phyloP scores from a whole-genome alignment of 352 stramenopile species.

The Phytophthora foliorum region DNA sequence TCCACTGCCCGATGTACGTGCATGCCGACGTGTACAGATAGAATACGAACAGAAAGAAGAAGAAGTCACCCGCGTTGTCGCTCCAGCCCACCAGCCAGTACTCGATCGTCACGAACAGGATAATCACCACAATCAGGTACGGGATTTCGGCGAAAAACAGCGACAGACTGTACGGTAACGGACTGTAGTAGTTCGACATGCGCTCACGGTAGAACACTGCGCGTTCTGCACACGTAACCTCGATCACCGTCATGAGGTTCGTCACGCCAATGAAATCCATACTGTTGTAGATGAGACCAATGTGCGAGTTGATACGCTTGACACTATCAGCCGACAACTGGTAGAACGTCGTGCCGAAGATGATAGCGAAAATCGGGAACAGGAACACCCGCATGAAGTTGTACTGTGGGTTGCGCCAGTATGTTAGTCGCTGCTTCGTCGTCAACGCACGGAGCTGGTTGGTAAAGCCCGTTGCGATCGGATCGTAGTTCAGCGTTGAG shows the following conservation, averaged over 20 bases:
- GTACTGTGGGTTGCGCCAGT: conserved; percentile 66
- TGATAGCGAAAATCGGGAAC: conserved; percentile 60
- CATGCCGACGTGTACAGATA: conserved; percentile 69
- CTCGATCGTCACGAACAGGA: too few species aligned
- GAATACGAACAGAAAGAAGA: conserved; percentile 51
- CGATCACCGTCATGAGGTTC: conserved; percentile 69
- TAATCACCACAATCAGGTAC: too few species aligned
- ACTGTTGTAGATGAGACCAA: conserved; percentile 74
- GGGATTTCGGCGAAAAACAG: too few species aligned
- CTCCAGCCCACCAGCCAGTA: conserved; percentile 66
- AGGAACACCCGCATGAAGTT: conserved; percentile 67
- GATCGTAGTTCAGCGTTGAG: conserved; percentile 56
- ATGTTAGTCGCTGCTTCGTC: conserved; percentile 54
- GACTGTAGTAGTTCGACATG: too few species aligned
- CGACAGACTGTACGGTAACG: too few species aligned
- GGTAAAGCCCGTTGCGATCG: conserved; percentile 53
- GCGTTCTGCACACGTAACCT: conserved; percentile 67
- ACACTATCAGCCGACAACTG: conserved; percentile 40
- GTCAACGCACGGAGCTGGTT: conserved; percentile 52
- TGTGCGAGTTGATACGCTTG: conserved; percentile 63
- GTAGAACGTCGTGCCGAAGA: conserved; percentile 74
- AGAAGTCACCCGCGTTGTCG: conserved; percentile 34
- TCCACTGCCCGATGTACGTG: conserved; percentile 76
- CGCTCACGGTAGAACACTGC: conserved; percentile 74
- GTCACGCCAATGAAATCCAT: conserved; percentile 78